phyloP scores from a whole-genome alignment of 495 filamentous ascomycete species.

The Terfezia claveryi region DNA sequence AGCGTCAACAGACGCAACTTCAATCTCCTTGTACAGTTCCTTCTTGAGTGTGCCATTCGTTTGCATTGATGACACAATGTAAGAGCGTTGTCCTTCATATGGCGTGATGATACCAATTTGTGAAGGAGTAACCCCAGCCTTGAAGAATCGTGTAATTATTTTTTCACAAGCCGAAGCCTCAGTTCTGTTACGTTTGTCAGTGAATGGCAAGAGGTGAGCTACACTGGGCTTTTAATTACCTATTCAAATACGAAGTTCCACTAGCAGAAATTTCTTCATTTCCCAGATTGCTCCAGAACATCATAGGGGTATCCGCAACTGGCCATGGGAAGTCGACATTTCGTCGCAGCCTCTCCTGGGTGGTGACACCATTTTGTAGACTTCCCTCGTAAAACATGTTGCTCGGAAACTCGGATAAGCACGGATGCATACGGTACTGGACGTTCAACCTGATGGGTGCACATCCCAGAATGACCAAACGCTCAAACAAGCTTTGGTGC shows the following conservation, averaged over 20 bases:
- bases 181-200: conserved; percentile 31
- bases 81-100: conserved; percentile 95
- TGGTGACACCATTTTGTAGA: conserved; percentile 89
- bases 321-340: conserved; percentile 99
- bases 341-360: conserved; percentile 61
- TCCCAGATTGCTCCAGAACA: conserved; percentile 98
- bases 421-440: conserved; percentile 98
- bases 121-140: conserved; percentile 77
- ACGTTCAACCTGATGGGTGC: conserved; percentile 85
- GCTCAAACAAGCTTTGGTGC: conserved; percentile 94
- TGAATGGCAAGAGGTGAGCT: too few species aligned
- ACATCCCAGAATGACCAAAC: conserved; percentile 80
- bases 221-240: background rate
- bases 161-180: conserved; percentile 96
- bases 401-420: conserved; percentile 90
- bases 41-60: conserved; percentile 93
- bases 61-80: conserved; percentile 97
- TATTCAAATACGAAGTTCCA: conserved; percentile 89
- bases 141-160: conserved; percentile 96
- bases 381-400: conserved; percentile 99
- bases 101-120: conserved; percentile 97
- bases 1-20: conserved; percentile 93
- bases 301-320: conserved; percentile 84
- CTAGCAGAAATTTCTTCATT: conserved; percentile 97
- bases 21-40: conserved; percentile 95